phyloP scores from a whole-genome alignment of 345 rosid genomes.

The Acer campestre region DNA sequence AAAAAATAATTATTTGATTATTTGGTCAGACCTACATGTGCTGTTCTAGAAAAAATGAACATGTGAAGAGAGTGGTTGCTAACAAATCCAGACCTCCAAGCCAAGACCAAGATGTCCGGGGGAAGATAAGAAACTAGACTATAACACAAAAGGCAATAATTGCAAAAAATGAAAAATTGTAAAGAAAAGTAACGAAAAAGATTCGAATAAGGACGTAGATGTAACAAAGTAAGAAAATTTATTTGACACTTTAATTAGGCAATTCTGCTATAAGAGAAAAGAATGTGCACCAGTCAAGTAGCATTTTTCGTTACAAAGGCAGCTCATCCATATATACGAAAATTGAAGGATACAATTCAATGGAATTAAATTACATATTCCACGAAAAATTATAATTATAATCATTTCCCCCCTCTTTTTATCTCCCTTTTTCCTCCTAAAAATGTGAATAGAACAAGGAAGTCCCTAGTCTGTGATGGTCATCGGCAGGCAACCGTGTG shows the following conservation, averaged over 20 bases:
- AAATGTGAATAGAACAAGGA: conserved; percentile 16
- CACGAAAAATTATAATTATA: conserved; percentile 19
- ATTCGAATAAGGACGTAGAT: background rate
- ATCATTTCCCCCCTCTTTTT: background rate
- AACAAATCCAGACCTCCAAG: no score
- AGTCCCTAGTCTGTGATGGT: conserved; percentile 25
- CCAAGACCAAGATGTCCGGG: no score
- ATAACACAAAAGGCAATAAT: background rate
- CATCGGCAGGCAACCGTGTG: conserved; percentile 15
- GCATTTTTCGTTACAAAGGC: background rate
- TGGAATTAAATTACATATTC: conserved; percentile 23
- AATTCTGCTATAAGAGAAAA: background rate
- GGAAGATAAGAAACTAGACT: background rate
- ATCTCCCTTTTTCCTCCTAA: no score
- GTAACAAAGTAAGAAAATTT: background rate
- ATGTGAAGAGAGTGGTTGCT: no score
- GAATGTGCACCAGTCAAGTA: background rate
- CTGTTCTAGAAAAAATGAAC: no score
- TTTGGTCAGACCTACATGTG: no score
- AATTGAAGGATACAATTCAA: background rate
- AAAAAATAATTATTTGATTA: no score
- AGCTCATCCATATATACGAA: background rate
- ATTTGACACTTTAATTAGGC: background rate
- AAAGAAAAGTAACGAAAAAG: background rate
- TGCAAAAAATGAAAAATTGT: background rate